Evolutionary conservation across 495 filamentous ascomycete genomes (phyloP).

Genomic region (Hypoxylon fragiforme): DNA sequence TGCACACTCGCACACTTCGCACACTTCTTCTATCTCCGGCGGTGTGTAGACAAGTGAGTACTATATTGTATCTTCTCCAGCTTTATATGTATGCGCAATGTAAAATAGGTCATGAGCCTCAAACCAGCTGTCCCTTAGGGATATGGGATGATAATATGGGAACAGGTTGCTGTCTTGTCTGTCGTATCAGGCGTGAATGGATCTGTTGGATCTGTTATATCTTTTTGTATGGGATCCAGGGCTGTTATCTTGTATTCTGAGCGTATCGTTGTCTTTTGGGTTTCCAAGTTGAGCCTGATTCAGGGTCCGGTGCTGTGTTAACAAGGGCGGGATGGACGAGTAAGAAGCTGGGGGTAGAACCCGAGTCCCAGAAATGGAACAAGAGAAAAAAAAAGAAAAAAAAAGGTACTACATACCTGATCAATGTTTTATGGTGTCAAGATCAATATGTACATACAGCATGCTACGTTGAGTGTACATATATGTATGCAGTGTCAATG

Average conservation of each 20-base stretch:
- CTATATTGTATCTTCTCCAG: no score
- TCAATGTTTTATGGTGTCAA: no score
- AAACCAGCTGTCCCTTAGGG: constrained; percentile 7
- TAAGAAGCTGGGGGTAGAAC: constrained; percentile 9
- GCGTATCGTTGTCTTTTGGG: neutral
- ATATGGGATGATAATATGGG: neutral
- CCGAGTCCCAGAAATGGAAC: neutral
- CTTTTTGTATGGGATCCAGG: no score
- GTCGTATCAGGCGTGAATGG: neutral
- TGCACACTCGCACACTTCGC: no score
- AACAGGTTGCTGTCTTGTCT: neutral
- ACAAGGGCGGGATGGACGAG: constrained; percentile 1
- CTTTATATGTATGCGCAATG: neutral
- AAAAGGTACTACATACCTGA: no score
- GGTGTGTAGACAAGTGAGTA: no score
- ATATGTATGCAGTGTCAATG: no score
- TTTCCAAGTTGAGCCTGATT: constrained; percentile 4
- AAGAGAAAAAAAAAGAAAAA: no score
- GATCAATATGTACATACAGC: no score
- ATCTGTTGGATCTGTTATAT: no score
- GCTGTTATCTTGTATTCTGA: neutral
- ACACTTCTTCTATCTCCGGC: no score
- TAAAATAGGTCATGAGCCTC: constrained; percentile 8
- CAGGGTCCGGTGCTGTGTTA: neutral
- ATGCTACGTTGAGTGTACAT: no score